Evolutionary conservation across 768 basidiomycete species (phyloP).

Genomic region (Boletus vinaceobasis): DNA sequence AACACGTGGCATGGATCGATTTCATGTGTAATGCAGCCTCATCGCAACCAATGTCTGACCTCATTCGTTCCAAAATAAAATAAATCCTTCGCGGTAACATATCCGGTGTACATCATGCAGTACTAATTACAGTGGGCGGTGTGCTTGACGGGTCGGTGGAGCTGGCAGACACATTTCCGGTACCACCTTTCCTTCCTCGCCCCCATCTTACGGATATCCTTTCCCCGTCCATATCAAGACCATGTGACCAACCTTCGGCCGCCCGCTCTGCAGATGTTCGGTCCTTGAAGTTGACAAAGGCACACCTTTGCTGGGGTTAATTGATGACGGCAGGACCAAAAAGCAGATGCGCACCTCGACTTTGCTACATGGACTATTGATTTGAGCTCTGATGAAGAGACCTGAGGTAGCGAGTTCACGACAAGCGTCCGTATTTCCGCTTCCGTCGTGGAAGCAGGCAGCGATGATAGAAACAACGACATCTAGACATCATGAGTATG

Average conservation of each 20-base stretch:
- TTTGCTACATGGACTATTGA: conserved; percentile 85
- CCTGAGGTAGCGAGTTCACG: conserved; percentile 59
- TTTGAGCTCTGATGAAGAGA: conserved; percentile 65
- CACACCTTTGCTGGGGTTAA: conserved; percentile 56
- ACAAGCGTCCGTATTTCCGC: conserved; percentile 70
- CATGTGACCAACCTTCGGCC: conserved; percentile 87
- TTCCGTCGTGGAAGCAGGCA: conserved; percentile 70
- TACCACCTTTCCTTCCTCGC: conserved; percentile 52
- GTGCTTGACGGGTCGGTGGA: not conserved
- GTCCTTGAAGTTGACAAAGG: conserved; percentile 91
- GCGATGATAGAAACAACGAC: conserved; percentile 79
- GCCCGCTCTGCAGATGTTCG: conserved; percentile 81
- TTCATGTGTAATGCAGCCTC: not conserved
- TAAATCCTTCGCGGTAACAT: not conserved
- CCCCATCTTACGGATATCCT: conserved; percentile 84
- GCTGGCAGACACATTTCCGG: conserved; percentile 32
- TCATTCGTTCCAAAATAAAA: not conserved
- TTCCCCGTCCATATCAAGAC: conserved; percentile 81
- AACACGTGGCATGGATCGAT: not conserved
- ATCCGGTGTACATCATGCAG: conserved; percentile 12
- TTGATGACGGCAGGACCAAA: not conserved
- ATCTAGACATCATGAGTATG: conserved; percentile 46
- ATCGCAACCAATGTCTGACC: not conserved
- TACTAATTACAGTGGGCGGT: conserved; percentile 3
- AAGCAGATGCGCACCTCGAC: conserved; percentile 49